Evolutionary conservation across 164 flowering plant genomes (phyloP).

Genomic region (Amborella trichopoda): DNA sequence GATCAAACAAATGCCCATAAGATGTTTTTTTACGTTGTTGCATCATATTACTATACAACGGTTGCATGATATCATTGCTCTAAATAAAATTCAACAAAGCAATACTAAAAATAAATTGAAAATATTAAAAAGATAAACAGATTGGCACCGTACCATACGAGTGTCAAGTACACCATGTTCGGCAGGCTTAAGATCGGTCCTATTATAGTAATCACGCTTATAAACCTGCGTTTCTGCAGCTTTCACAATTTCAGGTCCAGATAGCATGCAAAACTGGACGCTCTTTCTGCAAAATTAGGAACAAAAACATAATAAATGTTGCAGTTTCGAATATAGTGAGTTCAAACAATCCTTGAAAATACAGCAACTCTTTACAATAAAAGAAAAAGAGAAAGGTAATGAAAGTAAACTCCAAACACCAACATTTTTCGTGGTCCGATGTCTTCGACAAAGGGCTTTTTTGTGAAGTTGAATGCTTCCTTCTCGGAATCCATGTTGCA

Average conservation of each 20-base stretch:
- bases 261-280: constrained; percentile 38
- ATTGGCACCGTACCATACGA: constrained; percentile 35
- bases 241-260: constrained; percentile 46
- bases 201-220: constrained; percentile 28
- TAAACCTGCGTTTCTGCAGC: constrained; percentile 47
- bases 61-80: too few relatives aligned
- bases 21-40: neutral
- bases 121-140: neutral
- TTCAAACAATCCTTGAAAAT: neutral
- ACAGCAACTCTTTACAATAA: neutral
- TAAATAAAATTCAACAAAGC: neutral
- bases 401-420: constrained; percentile 1
- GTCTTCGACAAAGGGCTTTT: constrained; percentile 67
- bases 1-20: neutral
- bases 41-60: too few relatives aligned
- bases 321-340: neutral
- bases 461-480: constrained; percentile 36
- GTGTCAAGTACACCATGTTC: constrained; percentile 59
- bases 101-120: neutral
- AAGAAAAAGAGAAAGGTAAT: neutral
- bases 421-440: constrained; percentile 65
- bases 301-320: neutral
- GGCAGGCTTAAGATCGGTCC: constrained; percentile 17
- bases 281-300: constrained; percentile 31
- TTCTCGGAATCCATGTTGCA: constrained; percentile 6